Base-by-base conservation (phyloP, 192 early-diverging fungal genomes). In the Phlyctochytrium bullatum region DNA sequence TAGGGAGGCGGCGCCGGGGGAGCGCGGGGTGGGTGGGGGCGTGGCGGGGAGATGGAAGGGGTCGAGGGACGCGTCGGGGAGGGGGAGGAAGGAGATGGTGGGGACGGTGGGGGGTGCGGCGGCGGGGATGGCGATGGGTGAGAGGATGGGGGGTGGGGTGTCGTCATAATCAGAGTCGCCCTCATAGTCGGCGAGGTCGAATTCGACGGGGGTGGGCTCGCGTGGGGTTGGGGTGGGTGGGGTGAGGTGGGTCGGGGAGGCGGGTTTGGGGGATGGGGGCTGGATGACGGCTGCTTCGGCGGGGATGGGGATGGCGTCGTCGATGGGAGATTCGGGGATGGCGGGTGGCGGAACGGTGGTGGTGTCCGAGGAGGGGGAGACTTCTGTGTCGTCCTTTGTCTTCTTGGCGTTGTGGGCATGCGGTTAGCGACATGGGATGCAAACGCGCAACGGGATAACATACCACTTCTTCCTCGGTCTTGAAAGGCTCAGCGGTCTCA, bases 381-480 rank as follows among this genome's bases (percentile, higher is more conserved):
- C n/a, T n/a, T n/a, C n/a, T n/a, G n/a, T n/a, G n/a, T n/a, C n/a
- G n/a, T n/a, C n/a, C n/a, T n/a, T n/a, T n/a, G n/a, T n/a, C n/a
- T n/a, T n/a, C n/a, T n/a, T n/a, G n/a, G n/a, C n/a, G n/a, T n/a
- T n/a, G n/a, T n/a, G n/a, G n/a, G n/a, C n/a, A n/a, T n/a, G n/a
- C n/a, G n/a, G n/a, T n/a, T n/a, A n/a, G n/a, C n/a, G n/a, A n/a
- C n/a, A n/a, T n/a, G n/a, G n/a, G n/a, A n/a, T n/a, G n/a, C n/a
- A n/a, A n/a, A n/a, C n/a, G n/a, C n/a, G n/a, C n/a, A n/a, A n/a
- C n/a, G n/a, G n/a, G n/a, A n/a, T n/a, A n/a, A n/a, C n/a, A n/a
- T n/a, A n/a, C n/a, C n/a, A n/a, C 40, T 50, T 50, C 40, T n/a
- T 50, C 40, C n/a, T 50, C 12, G 40, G 40, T n/a, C n/a, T 50